Conservation (phyloP, 257 asterid species). For the Lithospermum erythrorhizon region DNA sequence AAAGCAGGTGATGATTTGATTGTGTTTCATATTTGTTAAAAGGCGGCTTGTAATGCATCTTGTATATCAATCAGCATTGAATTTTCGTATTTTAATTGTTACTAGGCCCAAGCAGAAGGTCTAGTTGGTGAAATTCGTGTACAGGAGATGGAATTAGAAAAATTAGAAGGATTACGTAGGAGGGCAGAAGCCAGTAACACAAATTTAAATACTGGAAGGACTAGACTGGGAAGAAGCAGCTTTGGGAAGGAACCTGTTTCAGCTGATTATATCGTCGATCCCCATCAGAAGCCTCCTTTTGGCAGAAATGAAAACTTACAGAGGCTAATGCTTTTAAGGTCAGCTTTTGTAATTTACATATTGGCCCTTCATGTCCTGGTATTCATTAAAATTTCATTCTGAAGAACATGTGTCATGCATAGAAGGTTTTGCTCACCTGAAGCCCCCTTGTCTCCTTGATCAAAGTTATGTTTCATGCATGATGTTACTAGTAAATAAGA, state of each 20-base stretch:
- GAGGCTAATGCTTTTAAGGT: not conserved
- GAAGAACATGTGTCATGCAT: not conserved
- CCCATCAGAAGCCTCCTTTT: constrained; percentile 42
- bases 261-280: constrained; percentile 39
- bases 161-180: constrained; percentile 48
- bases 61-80: not conserved
- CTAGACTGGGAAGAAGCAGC: constrained; percentile 52
- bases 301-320: not conserved
- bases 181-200: constrained; percentile 40
- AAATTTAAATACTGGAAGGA: constrained; percentile 47
- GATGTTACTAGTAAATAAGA: too few relatives aligned
- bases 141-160: constrained; percentile 74
- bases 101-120: constrained; percentile 83
- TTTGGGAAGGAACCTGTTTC: constrained; percentile 32
- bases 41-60: not conserved
- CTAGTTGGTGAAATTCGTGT: constrained; percentile 51
- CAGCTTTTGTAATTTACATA: not conserved
- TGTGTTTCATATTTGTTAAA: not conserved
- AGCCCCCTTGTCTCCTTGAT: too few relatives aligned
- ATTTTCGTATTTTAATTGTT: constrained; percentile 6
- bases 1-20: constrained; percentile 48
- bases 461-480: too few relatives aligned
- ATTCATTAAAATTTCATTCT: not conserved
- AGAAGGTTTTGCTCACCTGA: not conserved
- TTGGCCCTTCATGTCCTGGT: not conserved